Evolutionary conservation across 495 filamentous ascomycete genomes (phyloP), one percentile per base, ranked within the genome.

Genomic region (Acidiella bohemica): DNA sequence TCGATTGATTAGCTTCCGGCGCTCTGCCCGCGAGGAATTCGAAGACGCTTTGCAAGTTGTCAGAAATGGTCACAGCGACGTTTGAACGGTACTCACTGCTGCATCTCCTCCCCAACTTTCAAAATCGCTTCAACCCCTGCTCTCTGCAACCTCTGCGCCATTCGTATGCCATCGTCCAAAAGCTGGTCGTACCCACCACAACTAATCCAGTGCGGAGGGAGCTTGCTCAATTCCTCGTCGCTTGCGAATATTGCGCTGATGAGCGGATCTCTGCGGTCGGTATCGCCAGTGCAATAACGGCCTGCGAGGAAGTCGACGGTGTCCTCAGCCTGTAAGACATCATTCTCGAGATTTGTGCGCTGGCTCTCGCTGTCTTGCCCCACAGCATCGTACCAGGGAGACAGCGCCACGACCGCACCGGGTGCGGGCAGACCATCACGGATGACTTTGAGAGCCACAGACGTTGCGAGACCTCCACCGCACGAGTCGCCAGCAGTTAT

Each of bases 21-120:
- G 43, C 43, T 11, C 12, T 33, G 1, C 43, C 43, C 4, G 43
- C 43, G 36, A 46, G 40, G 29, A 46, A 46, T 17, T 46, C 43
- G 13, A 46, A 32, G 9, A 46, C 43, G 24, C n/a, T n/a, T n/a
- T n/a, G n/a, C n/a, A n/a, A n/a, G n/a, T n/a, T n/a, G n/a, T n/a
- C n/a, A n/a, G n/a, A n/a, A n/a, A n/a, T n/a, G n/a, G n/a, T n/a
- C n/a, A n/a, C n/a, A n/a, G n/a, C n/a, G n/a, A n/a, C n/a, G n/a
- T n/a, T n/a, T n/a, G n/a, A n/a, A n/a, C n/a, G n/a, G n/a, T n/a
- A n/a, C n/a, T n/a, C n/a, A n/a, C n/a, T 46, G 43, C 37, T 46
- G 43, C 31, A 41, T 41, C 6, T 20, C 43, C 21, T 33, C 29
- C 13, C 35, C 29, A 13, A 36, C 21, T 14, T 46, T 30, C 3